Base-by-base conservation (phyloP, 2,329 filamentous ascomycete genomes). In the Ramichloridium luteum region DNA sequence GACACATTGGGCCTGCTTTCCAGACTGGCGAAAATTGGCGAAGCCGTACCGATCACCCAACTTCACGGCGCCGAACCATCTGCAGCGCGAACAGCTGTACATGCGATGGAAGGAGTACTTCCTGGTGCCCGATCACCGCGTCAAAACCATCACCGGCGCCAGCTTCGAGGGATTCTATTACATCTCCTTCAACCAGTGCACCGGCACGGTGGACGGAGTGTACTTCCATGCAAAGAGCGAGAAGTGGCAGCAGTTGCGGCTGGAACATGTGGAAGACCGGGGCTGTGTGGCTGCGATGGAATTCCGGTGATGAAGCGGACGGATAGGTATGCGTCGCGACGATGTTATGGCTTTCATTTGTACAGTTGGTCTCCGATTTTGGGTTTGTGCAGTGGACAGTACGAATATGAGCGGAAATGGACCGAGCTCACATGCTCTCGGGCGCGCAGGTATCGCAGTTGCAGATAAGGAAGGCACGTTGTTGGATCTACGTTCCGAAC, bases 41-140 rank as follows among this genome's bases (percentile, higher is more conserved):
- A 74, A 64, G 65, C 75, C 69, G 35, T 70, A 70, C 5, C 73
- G 69, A 46, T 62, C 64, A 31, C 58, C 67, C 15, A 69, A 70
- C 44, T 73, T 70, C 47, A 71, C 64, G 40, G 70, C 63, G 62
- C 76, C 63, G 43, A 79, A 92, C 46, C 73, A 79, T 45, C 72
- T 74, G 28, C 80, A 92, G 52, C 70, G 76, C 41, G 86, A 94
- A 46, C 77, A 92, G 54, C 77, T 98, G 17, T 98, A 94, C 52
- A 98, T 98, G 90, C 76, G 90, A 38, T 98, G 90, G 90, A 98
- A 98, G 59, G 90, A 98, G 53, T 85, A 93, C 49, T 98, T 98
- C 50, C 65, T 98, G 1, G 90, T 98, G 1, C 90, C 90, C 2
- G 86, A 98, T 50, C 90, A 98, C 55, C 74, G 82, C 11, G 85